Base-by-base conservation (phyloP, 2,329 filamentous ascomycete genomes). In the Talaromyces islandicus region DNA sequence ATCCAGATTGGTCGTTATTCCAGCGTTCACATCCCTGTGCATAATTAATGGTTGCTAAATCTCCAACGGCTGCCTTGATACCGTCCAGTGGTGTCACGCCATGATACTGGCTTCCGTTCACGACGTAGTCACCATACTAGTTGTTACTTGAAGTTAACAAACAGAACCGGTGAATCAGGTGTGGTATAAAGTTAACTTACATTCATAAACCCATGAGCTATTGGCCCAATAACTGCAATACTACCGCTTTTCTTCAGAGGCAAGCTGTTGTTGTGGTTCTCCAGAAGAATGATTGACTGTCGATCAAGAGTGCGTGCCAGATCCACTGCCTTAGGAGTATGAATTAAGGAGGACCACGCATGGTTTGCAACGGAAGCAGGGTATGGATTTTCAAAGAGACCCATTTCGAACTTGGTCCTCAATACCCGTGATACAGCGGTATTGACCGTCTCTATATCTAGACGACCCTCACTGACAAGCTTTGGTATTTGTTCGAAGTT, bases 81-180 rank as follows among this genome's bases (percentile, higher is more conserved):
- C 88, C 88, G 61, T 89, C 86, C 3, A 88, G 78, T 19, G 41
- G 41, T 46, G 41, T 46, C 14, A 46, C 41, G 41, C 41, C 41
- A 6, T 21, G 41, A 66, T 84, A 83, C 66, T 86, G 82, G 14
- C 86, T 83, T 52, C 79, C 77, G 68, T 85, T 84, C 24, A 89
- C 85, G 14, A 90, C 87, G 66, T 90, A 91, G 71, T 90, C 88
- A 56, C 88, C 88, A 62, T 90, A 88, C 81, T 85, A 63, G 65
- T 43, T 43, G n/a, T 43, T 43, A 62, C 41, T 25, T 14, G 21
- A 12, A 43, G 38, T 43, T 43, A 12, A n/a, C 11, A 52, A 25
- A 29, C 30, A 12, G 3, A 46, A 70, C 41, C 67, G 61, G 32
- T 70, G 59, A 38, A 64, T 65, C 17, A 21, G 9, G 11, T 17